Base-by-base conservation (phyloP, 192 early-diverging fungal genomes). In the Podila epigama region DNA sequence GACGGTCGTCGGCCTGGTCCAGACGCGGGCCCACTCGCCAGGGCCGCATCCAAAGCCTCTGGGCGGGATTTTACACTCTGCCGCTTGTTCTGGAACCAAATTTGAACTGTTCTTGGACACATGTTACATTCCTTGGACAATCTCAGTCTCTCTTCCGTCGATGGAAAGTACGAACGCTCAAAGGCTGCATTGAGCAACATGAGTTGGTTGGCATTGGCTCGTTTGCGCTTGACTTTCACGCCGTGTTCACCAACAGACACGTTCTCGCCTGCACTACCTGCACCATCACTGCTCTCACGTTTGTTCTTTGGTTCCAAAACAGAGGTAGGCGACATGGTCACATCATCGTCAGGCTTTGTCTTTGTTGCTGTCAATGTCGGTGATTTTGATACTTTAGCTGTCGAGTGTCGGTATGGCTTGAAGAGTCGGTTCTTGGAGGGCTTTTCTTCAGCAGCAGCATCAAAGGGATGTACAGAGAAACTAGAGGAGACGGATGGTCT, bases 31-130 rank as follows among this genome's bases (percentile, higher is more conserved):
- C 36, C 40, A 51, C 60, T 61, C 6, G 58, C 68, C 33, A 70
- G 53, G 2, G 70, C 70, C 16, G 55, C 69, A 48, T 80, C 78
- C 69, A 80, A 67, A 9, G 68, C 78, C 10, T 80, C 78, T 5
- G 68, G 82, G 55, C 88, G 80, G 70, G 88, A 86, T 31, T 87
- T 85, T 42, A 89, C 87, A 53, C 88, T 89, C 70, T 96, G 95
- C 34, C 96, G 87, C 70, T 90, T 91, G 85, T 98, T 98, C 79
- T 98, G 96, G 80, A 98, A 98, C 96, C 96, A 98, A 56, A 98
- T 94, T 82, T 98, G 96, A 22, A 98, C 92, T 0, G 92, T 93
- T 39, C 95, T 88, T 22, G 94, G 94, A 37, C 91, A 89, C 96
- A 98, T 96, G 44, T 89, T 89, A 44, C 94, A 87, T 56, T 92